Evolutionary conservation across 1,284 basidiomycete species (phyloP).

Genomic region (Austroboletus niveus): DNA sequence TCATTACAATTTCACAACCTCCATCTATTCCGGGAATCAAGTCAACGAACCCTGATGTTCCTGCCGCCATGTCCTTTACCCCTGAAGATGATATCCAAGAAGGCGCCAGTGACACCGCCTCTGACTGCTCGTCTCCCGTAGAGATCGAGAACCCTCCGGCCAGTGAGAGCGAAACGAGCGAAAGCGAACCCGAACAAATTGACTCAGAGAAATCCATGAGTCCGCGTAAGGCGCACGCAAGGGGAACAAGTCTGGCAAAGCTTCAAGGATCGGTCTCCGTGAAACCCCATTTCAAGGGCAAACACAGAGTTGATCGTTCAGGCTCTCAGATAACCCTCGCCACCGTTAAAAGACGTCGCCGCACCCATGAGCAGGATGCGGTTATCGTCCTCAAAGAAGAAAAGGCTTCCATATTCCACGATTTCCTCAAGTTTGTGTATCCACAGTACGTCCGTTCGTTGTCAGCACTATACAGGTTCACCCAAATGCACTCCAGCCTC

Average conservation of each 20-base stretch:
- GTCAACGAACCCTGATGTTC: slow-evolving; percentile 37
- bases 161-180: slow-evolving; percentile 33
- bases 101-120: slow-evolving; percentile 25
- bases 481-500: slow-evolving; percentile 45
- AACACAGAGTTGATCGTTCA: slow-evolving; percentile 19
- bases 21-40: slow-evolving; percentile 53
- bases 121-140: slow-evolving; percentile 33
- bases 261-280: slow-evolving; percentile 34
- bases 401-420: slow-evolving; percentile 78
- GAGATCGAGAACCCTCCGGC: slow-evolving; percentile 33
- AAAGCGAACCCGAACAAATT: slow-evolving; percentile 37
- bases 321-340: slow-evolving; percentile 37
- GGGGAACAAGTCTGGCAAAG: slow-evolving; percentile 47
- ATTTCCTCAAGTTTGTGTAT: slow-evolving; percentile 84
- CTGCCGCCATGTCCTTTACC: slow-evolving; percentile 56
- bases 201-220: slow-evolving; percentile 15
- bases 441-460: slow-evolving; percentile 60
- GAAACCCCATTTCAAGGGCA: slow-evolving; percentile 13
- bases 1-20: slow-evolving; percentile 78
- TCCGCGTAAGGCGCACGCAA: slow-evolving; percentile 35
- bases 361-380: slow-evolving; percentile 56
- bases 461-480: neutral
- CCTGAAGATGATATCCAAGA: slow-evolving; percentile 48
- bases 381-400: slow-evolving; percentile 83
- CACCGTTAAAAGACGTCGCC: slow-evolving; percentile 41